These are phyloP conservation scores for Inga leiocalycina DNA, from an alignment of 306 rosid genomes.

Conservation along the genomic window DNA sequence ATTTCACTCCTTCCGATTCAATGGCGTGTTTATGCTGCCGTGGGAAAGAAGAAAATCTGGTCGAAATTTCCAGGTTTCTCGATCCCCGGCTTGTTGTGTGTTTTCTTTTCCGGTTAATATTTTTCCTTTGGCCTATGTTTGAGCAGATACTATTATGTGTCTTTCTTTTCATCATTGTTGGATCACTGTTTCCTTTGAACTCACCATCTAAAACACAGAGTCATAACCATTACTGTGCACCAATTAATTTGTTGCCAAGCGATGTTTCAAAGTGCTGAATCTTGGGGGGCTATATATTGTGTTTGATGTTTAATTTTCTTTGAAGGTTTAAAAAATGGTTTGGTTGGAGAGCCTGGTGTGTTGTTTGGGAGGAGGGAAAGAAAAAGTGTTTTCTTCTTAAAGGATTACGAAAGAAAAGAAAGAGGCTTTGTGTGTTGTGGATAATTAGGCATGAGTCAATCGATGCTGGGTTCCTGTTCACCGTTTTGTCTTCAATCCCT, in stretches of 20 bases:
- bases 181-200: slow-evolving; percentile 29
- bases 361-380: background rate
- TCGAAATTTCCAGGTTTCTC: slow-evolving; percentile 51
- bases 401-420: background rate
- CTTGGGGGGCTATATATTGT: background rate
- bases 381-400: background rate
- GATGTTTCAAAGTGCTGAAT: background rate
- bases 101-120: slow-evolving; percentile 31
- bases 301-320: background rate
- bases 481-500: slow-evolving; percentile 21
- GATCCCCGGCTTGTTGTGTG: slow-evolving; percentile 47
- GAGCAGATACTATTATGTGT: slow-evolving; percentile 27
- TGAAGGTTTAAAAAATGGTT: background rate
- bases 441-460: background rate
- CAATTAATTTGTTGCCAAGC: background rate
- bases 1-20: slow-evolving; percentile 43
- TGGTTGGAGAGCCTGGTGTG: too few relatives aligned
- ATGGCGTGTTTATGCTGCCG: slow-evolving; percentile 40
- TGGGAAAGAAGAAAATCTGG: slow-evolving; percentile 49
- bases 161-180: slow-evolving; percentile 34
- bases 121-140: slow-evolving; percentile 35
- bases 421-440: background rate
- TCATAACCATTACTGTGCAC: background rate
- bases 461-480: slow-evolving; percentile 19
- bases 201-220: background rate